Base-by-base conservation (phyloP, 1,284 basidiomycete species). In the Leccinum pachyderme region DNA sequence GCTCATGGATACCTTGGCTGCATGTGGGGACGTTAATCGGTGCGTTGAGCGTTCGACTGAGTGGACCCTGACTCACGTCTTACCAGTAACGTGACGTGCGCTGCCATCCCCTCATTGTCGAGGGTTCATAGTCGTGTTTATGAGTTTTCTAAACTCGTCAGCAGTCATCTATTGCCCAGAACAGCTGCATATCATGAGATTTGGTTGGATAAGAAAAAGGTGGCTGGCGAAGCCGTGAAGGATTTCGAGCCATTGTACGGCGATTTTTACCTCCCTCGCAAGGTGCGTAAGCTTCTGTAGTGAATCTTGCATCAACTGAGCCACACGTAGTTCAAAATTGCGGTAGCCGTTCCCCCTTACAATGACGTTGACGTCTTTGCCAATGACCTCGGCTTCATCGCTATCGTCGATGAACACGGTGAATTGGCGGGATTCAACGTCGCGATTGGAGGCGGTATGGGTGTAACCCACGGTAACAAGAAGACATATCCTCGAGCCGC, bases 101-200 rank as follows among this genome's bases (percentile, higher is more conserved):
- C 95, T 31, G 89, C 95, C 51, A 93, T 98, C 62, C 97, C 97
- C 5, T 83, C 87, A 3, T 73, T 93, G 59, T 95, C 91, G 37
- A 85, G 85, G 62, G 77, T 98, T 47, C 97, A 99, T 75, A 75
- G 78, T 37, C 84, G 91, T 67, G 93, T 94, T 18, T 95, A 86
- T 70, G 81, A 90, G 50, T 97, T 97, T 69, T 82, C n/a, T 67
- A 92, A 89, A 71, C 77, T 79, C 51, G 81, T 97, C 65, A 95
- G 92, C 72, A 86, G 89, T 65, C 89, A 92, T 69, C 83, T 99
- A 22, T 80, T 98, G 35, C 96, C 96, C 15, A 82, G 87, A 52
- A 98, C 95, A 18, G 87, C 86, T 5, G 96, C 97, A 2, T 99
- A 99, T 74, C 95, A 98, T 72, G 97, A 99, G 76, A 98, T 99